Base-by-base conservation (phyloP, 805 yeast species). In the Starmerella stellata region DNA sequence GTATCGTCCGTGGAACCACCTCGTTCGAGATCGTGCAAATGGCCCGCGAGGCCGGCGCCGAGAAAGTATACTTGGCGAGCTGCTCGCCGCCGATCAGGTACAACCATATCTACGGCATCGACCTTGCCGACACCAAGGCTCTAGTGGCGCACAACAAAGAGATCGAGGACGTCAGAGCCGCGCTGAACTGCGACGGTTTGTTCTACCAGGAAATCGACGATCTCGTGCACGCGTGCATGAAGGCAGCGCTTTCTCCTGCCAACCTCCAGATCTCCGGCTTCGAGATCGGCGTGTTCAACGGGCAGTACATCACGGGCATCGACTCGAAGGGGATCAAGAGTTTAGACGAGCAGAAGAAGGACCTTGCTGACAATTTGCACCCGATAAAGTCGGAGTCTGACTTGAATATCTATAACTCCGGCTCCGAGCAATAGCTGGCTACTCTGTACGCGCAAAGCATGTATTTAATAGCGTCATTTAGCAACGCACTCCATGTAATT, bases 11-110 rank as follows among this genome's bases (percentile, higher is more conserved):
- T 57, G 98, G 98, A 45, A 90, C 98, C 17, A 90, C 98, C 2
- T 83, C 95, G 5, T 78, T 73, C 57, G 98, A 90, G 63, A 90
- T 90, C 48, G 93, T 90, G 25, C 78, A 75, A 48, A 90, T 90
- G 98, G 98, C 98, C n/a, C 71, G 78, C 51, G 98, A 90, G 59
- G 94, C 96, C 4, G 98, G 98, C 42, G 98, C 98, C 34, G 75
- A 71, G 44, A 77, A 74, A 51, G 98, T 90, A n/a, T 87, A 72
- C 57, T 78, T 90, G 58, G 98, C 98, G 0, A 80, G 93, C 20
- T 90, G 95, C 54, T 93, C 98, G 14, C 98, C 98, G 21, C 92
- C 95, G n/a, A 90, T 90, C 52, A 73, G 98, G 59, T 74, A 66
- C 61, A 90, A 90, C 62, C 98, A 90, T 57, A 82, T 90, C 42